Evolutionary conservation across 352 stramenopile genomes (phyloP).

Genomic region (Globisporangium iwayamae): DNA sequence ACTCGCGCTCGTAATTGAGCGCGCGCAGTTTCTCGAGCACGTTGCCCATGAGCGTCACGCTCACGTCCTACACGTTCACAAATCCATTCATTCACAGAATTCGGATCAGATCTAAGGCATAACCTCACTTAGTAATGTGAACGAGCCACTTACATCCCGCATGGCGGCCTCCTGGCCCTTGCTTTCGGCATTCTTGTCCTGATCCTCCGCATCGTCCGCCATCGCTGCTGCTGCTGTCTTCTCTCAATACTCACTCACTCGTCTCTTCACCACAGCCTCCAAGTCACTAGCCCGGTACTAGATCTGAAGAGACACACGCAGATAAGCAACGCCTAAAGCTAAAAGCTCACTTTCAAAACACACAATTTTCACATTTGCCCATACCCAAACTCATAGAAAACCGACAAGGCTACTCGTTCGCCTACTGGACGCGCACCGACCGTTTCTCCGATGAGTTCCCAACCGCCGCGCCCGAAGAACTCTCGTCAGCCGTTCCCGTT

Average conservation of each 20-base stretch:
- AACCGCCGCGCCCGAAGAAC: neutral
- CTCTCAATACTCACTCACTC: neutral
- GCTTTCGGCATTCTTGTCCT: constrained; percentile 15
- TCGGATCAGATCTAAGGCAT: too few species aligned
- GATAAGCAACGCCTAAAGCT: too few species aligned
- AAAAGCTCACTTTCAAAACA: neutral
- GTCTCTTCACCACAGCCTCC: neutral
- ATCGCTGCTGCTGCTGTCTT: neutral
- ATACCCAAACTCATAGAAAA: neutral
- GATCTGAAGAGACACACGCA: too few species aligned
- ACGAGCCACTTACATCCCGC: constrained; percentile 23
- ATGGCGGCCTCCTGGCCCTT: constrained; percentile 21
- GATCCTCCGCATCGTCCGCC: constrained; percentile 31
- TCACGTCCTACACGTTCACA: constrained; percentile 46
- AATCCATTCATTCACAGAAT: too few species aligned
- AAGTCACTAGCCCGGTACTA: neutral
- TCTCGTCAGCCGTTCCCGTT: constrained; percentile 1
- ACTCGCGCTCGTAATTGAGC: constrained; percentile 73
- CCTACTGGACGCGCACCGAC: constrained; percentile 4
- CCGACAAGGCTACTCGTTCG: neutral
- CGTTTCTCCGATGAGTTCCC: constrained; percentile 1
- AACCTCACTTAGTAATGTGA: neutral
- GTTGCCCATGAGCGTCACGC: constrained; percentile 79
- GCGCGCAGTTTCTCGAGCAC: constrained; percentile 82
- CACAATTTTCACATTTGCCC: neutral